A percentile compares a stretch with the other conserved stretches of the same genome.
Evolutionary conservation across 1,284 basidiomycete species (phyloP).

Genomic region (Exobasidium rhododendri): DNA sequence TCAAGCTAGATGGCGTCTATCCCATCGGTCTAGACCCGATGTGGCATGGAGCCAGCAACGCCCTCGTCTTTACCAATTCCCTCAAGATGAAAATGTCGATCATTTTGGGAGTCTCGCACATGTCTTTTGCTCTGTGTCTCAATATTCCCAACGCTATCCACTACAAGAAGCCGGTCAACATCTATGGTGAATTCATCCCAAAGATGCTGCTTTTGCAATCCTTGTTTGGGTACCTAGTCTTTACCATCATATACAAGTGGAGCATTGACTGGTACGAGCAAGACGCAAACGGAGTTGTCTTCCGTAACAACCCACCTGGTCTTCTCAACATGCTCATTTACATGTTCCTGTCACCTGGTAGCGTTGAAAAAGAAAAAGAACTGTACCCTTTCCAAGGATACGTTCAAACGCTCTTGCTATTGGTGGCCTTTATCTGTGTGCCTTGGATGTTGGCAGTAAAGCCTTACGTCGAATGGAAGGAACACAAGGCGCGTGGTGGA

Average conservation of each 20-base stretch:
- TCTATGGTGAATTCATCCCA: conserved; percentile 92
- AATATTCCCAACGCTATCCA: conserved; percentile 92
- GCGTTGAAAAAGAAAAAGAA: conserved; percentile 66
- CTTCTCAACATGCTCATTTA: conserved; percentile 62
- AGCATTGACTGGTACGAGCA: conserved; percentile 77
- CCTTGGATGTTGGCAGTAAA: conserved; percentile 92
- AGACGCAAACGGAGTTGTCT: conserved; percentile 59
- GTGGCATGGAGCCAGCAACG: conserved; percentile 93
- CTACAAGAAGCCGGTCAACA: conserved; percentile 79
- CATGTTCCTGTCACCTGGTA: conserved; percentile 53
- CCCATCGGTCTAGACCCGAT: conserved; percentile 90
- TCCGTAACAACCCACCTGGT: conserved; percentile 69
- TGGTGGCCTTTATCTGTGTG: conserved; percentile 81
- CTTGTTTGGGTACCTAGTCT: conserved; percentile 92
- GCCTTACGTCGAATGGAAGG: conserved; percentile 90
- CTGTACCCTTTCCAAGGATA: conserved; percentile 84
- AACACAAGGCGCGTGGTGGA: conserved; percentile 76
- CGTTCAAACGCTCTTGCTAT: conserved; percentile 75
- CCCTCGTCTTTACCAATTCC: conserved; percentile 91
- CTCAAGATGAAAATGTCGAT: conserved; percentile 99
- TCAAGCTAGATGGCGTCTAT: conserved; percentile 67
- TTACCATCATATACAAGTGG: conserved; percentile 98
- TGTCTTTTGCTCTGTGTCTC: conserved; percentile 95
- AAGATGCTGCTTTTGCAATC: conserved; percentile 96
- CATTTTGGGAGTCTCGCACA: conserved; percentile 93